A percentile compares a stretch with the other conserved stretches of the same genome.
phyloP scores from a whole-genome alignment of 306 rosid genomes.

The Quercus gilva region DNA sequence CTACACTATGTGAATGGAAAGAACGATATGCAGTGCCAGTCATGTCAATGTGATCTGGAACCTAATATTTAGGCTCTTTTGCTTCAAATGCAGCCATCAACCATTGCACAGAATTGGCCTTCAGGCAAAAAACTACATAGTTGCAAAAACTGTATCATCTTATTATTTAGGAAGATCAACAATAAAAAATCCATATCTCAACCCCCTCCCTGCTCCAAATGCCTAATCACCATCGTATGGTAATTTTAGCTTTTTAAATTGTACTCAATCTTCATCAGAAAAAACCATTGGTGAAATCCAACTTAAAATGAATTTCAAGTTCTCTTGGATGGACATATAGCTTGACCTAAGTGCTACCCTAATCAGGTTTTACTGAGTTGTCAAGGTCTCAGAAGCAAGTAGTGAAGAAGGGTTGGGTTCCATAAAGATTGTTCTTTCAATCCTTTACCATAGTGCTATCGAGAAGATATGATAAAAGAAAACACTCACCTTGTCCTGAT shows the following conservation, averaged over 20 bases:
- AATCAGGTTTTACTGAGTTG: not conserved
- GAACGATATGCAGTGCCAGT: not conserved
- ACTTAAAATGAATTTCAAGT: not conserved
- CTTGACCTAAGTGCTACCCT: not conserved
- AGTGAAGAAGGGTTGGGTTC: not conserved
- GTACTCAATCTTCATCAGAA: not conserved
- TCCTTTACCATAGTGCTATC: not conserved
- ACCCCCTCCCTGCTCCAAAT: not conserved
- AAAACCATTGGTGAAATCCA: not conserved
- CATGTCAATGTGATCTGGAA: not conserved
- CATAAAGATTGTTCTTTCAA: not conserved
- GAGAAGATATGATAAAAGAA: not conserved
- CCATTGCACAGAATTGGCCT: too few species aligned
- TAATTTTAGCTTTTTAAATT: not conserved
- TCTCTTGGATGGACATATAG: not conserved
- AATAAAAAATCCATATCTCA: not conserved
- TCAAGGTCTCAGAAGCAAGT: not conserved
- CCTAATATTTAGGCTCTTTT: not conserved
- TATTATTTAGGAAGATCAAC: not conserved
- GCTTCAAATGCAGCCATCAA: not conserved
- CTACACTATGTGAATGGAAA: not conserved
- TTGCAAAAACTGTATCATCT: not conserved
- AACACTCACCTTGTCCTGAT: constrained; percentile 79
- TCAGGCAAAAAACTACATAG: not conserved
- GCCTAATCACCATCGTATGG: not conserved